phyloP scores from a whole-genome alignment of 257 asterid genomes.

The Rubia yunnanensis region DNA sequence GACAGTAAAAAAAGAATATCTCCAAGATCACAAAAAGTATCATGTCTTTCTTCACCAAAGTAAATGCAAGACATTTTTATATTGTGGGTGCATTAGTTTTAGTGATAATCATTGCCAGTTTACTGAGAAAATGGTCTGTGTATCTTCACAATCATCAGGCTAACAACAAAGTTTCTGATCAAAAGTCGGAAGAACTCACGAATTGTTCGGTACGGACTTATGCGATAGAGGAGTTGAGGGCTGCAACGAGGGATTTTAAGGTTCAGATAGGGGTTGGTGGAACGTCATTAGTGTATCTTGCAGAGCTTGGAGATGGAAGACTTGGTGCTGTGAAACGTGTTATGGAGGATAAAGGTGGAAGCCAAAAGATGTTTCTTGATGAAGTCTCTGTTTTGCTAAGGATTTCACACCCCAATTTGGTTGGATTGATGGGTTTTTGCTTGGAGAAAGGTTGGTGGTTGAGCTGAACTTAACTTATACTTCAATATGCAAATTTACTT shows the following conservation, averaged over 20 bases:
- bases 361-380: constrained; percentile 67
- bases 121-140: constrained; percentile 35
- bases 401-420: constrained; percentile 73
- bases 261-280: constrained; percentile 62
- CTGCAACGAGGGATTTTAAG: constrained; percentile 53
- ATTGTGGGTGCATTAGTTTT: constrained; percentile 41
- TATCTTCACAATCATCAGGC: constrained; percentile 6
- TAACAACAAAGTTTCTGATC: constrained; percentile 12
- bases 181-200: constrained; percentile 4
- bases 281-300: constrained; percentile 63
- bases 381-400: constrained; percentile 80
- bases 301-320: constrained; percentile 53
- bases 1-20: not conserved
- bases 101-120: constrained; percentile 35
- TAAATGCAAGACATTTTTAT: constrained; percentile 38
- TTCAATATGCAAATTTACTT: too few relatives aligned
- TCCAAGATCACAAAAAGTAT: constrained; percentile 8
- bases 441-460: constrained; percentile 50
- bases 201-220: constrained; percentile 44
- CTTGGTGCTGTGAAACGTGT: constrained; percentile 70
- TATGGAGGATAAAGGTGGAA: constrained; percentile 67
- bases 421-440: constrained; percentile 68
- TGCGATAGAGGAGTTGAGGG: constrained; percentile 46
- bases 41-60: constrained; percentile 55
- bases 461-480: too few relatives aligned